Percentiles rank a stretch among this genome's conserved stretches.
phyloP scores from a whole-genome alignment of 2,329 filamentous ascomycete genomes.

The Neofusicoccum sp. region DNA sequence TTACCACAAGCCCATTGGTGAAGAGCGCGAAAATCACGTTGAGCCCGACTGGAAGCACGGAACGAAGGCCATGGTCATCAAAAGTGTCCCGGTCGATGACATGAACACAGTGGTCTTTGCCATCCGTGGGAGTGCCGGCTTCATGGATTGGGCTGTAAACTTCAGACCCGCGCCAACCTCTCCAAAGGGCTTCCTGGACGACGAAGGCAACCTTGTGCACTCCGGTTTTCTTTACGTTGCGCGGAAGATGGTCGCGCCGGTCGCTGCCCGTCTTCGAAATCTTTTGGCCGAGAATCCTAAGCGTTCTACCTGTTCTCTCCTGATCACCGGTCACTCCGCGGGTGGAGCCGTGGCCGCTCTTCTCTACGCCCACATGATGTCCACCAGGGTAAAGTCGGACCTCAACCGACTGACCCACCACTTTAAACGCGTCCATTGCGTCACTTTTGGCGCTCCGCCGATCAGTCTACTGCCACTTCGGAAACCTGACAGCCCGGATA shows the following conservation, averaged over 20 bases:
- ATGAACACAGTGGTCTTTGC: slow-evolving; percentile 79
- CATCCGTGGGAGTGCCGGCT: slow-evolving; percentile 74
- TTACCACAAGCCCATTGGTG: slow-evolving; percentile 63
- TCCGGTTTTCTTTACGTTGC: slow-evolving; percentile 77
- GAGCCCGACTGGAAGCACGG: slow-evolving; percentile 69
- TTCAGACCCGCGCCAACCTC: slow-evolving; percentile 66
- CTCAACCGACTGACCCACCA: slow-evolving; percentile 65
- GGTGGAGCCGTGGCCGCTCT: slow-evolving; percentile 80
- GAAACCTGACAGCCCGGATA: slow-evolving; percentile 48
- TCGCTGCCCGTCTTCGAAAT: slow-evolving; percentile 67
- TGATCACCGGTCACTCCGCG: slow-evolving; percentile 84
- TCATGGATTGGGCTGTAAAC: slow-evolving; percentile 86
- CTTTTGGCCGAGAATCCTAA: slow-evolving; percentile 70
- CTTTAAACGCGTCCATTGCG: slow-evolving; percentile 78
- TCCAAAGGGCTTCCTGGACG: slow-evolving; percentile 72
- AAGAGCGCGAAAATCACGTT: slow-evolving; percentile 67
- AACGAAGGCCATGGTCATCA: slow-evolving; percentile 84
- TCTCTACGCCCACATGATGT: slow-evolving; percentile 79
- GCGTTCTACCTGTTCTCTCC: slow-evolving; percentile 64
- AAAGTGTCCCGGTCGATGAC: slow-evolving; percentile 74
- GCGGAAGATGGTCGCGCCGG: slow-evolving; percentile 69
- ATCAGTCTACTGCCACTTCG: slow-evolving; percentile 68
- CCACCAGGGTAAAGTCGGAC: slow-evolving; percentile 61
- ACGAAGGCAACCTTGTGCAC: slow-evolving; percentile 74
- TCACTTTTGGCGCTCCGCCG: slow-evolving; percentile 82